Percentiles rank a stretch among this genome's conserved stretches.
Conservation (phyloP, 2,329 filamentous ascomycete species). For the Xylaria arbuscula region DNA sequence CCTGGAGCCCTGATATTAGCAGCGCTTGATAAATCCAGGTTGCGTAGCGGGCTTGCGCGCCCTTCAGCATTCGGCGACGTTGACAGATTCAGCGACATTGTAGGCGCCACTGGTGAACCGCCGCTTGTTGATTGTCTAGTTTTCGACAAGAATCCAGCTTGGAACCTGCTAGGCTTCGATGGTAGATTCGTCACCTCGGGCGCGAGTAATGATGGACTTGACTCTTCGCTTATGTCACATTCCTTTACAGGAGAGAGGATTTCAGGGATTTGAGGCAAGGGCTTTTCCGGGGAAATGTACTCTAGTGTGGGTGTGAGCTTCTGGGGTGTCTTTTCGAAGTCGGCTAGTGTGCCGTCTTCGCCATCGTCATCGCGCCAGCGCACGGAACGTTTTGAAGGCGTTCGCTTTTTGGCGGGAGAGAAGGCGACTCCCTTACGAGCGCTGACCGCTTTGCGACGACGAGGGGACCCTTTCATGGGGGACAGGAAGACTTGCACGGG, state of each 20-base stretch:
- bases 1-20: slow-evolving; percentile 63
- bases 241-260: slow-evolving; percentile 67
- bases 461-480: slow-evolving; percentile 82
- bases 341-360: slow-evolving; percentile 84
- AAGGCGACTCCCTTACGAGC: slow-evolving; percentile 79
- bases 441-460: slow-evolving; percentile 75
- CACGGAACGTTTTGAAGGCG: slow-evolving; percentile 78
- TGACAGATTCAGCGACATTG: slow-evolving; percentile 67
- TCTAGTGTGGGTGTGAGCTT: slow-evolving; percentile 70
- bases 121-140: slow-evolving; percentile 55
- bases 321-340: slow-evolving; percentile 91
- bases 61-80: slow-evolving; percentile 67
- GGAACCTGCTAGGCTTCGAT: slow-evolving; percentile 79
- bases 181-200: slow-evolving; percentile 55
- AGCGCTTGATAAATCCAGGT: slow-evolving; percentile 61
- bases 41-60: slow-evolving; percentile 63
- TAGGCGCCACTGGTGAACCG: slow-evolving; percentile 71
- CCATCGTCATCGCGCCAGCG: slow-evolving; percentile 91
- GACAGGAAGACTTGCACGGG: slow-evolving; percentile 60
- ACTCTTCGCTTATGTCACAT: slow-evolving; percentile 65
- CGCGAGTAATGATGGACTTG: slow-evolving; percentile 69
- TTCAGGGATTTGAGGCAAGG: slow-evolving; percentile 57
- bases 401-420: slow-evolving; percentile 82
- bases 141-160: slow-evolving; percentile 84
- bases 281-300: slow-evolving; percentile 61